Percentiles rank a stretch among this genome's conserved stretches.
Evolutionary conservation across 1,139 yeast genomes (phyloP).

Genomic region (Meyerozyma elateridarum): DNA sequence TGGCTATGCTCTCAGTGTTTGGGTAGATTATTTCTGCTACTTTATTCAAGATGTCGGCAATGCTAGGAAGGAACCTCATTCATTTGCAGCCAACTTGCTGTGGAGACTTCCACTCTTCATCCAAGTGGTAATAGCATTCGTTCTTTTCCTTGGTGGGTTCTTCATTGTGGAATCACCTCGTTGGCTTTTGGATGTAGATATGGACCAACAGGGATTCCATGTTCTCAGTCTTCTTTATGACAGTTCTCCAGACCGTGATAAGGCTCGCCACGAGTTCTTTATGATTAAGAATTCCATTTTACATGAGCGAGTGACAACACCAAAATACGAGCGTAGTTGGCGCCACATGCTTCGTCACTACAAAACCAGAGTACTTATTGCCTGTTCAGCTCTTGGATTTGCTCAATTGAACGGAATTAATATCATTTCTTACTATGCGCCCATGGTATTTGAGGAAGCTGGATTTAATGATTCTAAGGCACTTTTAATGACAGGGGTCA

Average conservation of each 20-base stretch:
- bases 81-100: slow-evolving; percentile 41
- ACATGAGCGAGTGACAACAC: slow-evolving; percentile 36
- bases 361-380: slow-evolving; percentile 38
- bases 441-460: slow-evolving; percentile 49
- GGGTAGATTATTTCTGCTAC: slow-evolving; percentile 52
- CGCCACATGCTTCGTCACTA: slow-evolving; percentile 37
- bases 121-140: slow-evolving; percentile 43
- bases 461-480: slow-evolving; percentile 49
- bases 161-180: slow-evolving; percentile 54
- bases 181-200: slow-evolving; percentile 48
- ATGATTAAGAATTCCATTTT: slow-evolving; percentile 79
- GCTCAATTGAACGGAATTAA: slow-evolving; percentile 57
- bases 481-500: slow-evolving; percentile 50
- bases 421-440: slow-evolving; percentile 52
- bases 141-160: slow-evolving; percentile 46
- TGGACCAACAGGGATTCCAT: slow-evolving; percentile 53
- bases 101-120: slow-evolving; percentile 51
- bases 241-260: slow-evolving; percentile 46
- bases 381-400: slow-evolving; percentile 48
- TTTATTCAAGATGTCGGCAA: slow-evolving; percentile 42
- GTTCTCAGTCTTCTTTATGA: slow-evolving; percentile 81
- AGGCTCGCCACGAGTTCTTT: slow-evolving; percentile 61
- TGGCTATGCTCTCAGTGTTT: slow-evolving; percentile 50
- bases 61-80: slow-evolving; percentile 32
- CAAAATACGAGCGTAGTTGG: slow-evolving; percentile 43